Conservation (phyloP, 208 protist genomes). For the Acanthamoeba healyi region DNA sequence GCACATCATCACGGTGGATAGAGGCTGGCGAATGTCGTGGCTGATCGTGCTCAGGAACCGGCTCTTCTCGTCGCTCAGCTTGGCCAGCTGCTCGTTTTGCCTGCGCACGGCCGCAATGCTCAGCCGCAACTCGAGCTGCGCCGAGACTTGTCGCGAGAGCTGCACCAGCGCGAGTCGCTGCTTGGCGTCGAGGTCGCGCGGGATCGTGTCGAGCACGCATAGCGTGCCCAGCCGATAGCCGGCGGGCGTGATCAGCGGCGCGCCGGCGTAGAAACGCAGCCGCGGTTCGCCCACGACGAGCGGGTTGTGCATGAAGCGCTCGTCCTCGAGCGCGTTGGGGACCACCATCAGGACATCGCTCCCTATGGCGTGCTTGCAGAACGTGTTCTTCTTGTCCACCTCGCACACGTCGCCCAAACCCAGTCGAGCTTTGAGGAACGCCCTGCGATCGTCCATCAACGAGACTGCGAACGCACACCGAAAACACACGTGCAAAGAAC, state of each 20-base stretch:
- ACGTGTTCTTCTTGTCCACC: not conserved
- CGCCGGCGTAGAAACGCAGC: conserved; percentile 49
- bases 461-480: not conserved
- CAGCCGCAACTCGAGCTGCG: not conserved
- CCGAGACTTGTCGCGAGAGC: not conserved
- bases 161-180: not conserved
- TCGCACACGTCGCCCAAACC: not conserved
- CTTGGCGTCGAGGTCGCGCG: not conserved
- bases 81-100: not conserved
- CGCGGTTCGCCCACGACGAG: not conserved
- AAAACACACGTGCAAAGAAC: not conserved
- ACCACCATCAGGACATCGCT: not conserved
- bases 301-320: conserved; percentile 8
- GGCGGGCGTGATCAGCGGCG: conserved; percentile 7
- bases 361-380: not conserved
- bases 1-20: conserved; percentile 21
- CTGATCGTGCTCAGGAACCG: conserved; percentile 12
- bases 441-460: not conserved
- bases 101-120: not conserved
- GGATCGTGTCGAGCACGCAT: not conserved
- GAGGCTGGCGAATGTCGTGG: conserved; percentile 11
- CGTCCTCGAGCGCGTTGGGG: conserved; percentile 6
- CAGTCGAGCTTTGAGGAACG: not conserved
- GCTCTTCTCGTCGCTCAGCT: conserved; percentile 25
- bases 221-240: not conserved